Evolutionary conservation across 805 yeast species (phyloP), one percentile per base, ranked within the genome.

Genomic region (Ascoidea rubescens): DNA sequence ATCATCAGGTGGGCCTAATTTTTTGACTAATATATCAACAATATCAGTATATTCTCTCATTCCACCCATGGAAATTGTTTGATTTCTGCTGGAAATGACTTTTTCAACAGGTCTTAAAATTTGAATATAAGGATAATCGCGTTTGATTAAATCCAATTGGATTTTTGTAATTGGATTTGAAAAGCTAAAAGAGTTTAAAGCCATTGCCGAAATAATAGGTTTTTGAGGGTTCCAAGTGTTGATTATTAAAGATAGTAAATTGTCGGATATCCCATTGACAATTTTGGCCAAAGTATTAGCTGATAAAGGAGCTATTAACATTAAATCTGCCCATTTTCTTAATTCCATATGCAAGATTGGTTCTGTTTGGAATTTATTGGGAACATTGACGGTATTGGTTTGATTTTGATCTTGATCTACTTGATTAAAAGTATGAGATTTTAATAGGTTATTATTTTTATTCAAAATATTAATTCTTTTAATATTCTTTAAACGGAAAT

Each of bases 41-140:
- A 86, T 79, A 60, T 84, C 93, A 61, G 80, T 80, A 84, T 88
- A 85, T 61, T 85, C 93, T 73, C 88, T 77, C 95, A 86, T 86
- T 37, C 95, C 95, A 47, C 95, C 95, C 93, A 86, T 84, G 12
- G 93, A 93, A 56, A 86, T 84, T 21, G 28, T 21, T 21, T 21
- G 28, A 62, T 86, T 95, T 60, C 95, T 95, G 69, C 88, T 85
- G 17, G 67, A 84, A 69, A 70, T 73, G 57, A 86, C 89, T 62
- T 86, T 86, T 59, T 86, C 95, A 28, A 84, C 87, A 0, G 95
- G 95, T 61, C 79, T 83, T 61, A 86, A 67, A 17, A 86, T 75
- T 54, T 82, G 85, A 51, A 84, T 74, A 77, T 79, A 83, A 5
- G 89, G 86, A 70, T 82, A 82, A 58, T 82, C 88, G 57, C 84